Conservation (phyloP, 306 rosid species). For the Astragalus membranaceus region DNA sequence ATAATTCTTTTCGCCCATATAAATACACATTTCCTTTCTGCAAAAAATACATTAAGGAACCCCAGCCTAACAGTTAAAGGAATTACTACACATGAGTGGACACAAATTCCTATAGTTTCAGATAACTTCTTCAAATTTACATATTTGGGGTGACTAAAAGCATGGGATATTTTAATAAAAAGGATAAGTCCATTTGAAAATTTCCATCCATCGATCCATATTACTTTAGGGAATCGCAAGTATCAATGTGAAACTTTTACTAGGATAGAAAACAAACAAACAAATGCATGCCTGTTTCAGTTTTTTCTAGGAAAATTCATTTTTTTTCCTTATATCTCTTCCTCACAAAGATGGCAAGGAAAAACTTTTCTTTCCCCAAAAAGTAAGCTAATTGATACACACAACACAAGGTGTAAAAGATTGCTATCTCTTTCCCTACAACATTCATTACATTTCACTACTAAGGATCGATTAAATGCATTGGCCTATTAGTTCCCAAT, state of each 20-base stretch:
- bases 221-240: background rate
- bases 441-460: background rate
- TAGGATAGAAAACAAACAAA: background rate
- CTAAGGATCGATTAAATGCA: background rate
- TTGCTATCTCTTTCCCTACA: background rate
- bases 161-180: background rate
- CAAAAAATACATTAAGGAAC: background rate
- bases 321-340: no score
- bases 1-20: background rate
- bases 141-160: background rate
- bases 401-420: background rate
- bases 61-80: background rate
- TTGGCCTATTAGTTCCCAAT: background rate
- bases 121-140: background rate
- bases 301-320: no score
- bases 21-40: background rate
- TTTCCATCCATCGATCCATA: background rate
- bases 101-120: background rate
- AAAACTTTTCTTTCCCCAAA: background rate
- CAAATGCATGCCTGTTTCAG: background rate
- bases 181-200: background rate
- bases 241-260: background rate
- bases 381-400: background rate
- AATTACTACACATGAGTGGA: background rate
- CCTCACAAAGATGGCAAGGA: no score